Conservation (phyloP, 1,139 yeast genomes). For the Candida glucosophila region DNA sequence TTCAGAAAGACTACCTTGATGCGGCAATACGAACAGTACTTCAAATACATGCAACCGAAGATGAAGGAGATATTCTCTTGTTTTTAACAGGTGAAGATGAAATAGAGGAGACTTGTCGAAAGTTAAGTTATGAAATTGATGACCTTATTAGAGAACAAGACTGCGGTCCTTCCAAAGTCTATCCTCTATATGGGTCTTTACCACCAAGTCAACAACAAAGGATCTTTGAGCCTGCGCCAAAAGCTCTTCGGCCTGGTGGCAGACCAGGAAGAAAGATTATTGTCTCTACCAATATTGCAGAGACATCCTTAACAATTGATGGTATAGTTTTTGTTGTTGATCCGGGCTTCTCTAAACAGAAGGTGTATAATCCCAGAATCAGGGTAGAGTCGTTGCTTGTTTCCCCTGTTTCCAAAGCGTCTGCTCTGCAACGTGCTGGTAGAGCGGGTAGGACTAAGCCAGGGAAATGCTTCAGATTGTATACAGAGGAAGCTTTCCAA, state of each 20-base stretch:
- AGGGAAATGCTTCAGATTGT: slow-evolving; percentile 92
- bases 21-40: slow-evolving; percentile 91
- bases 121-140: slow-evolving; percentile 80
- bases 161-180: slow-evolving; percentile 81
- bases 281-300: slow-evolving; percentile 94
- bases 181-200: slow-evolving; percentile 90
- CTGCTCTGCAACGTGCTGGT: slow-evolving; percentile 98
- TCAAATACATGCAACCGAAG: slow-evolving; percentile 95
- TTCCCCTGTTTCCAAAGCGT: slow-evolving; percentile 93
- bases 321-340: slow-evolving; percentile 97
- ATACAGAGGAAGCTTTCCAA: slow-evolving; percentile 94
- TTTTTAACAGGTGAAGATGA: slow-evolving; percentile 97
- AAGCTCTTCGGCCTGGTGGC: slow-evolving; percentile 52
- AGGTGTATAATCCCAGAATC: slow-evolving; percentile 92
- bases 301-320: slow-evolving; percentile 94
- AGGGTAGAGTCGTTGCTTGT: slow-evolving; percentile 91
- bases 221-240: slow-evolving; percentile 87
- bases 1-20: slow-evolving; percentile 88
- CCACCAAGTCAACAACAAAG: slow-evolving; percentile 94
- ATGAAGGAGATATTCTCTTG: slow-evolving; percentile 80
- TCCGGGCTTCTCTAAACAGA: slow-evolving; percentile 95
- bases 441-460: slow-evolving; percentile 99
- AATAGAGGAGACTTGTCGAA: slow-evolving; percentile 93
- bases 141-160: slow-evolving; percentile 80
- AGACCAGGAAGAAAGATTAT: slow-evolving; percentile 91